Percentiles rank a stretch among this genome's conserved stretches.
Evolutionary conservation across 1,284 basidiomycete species (phyloP).

Genomic region (Schizophyllum commune): DNA sequence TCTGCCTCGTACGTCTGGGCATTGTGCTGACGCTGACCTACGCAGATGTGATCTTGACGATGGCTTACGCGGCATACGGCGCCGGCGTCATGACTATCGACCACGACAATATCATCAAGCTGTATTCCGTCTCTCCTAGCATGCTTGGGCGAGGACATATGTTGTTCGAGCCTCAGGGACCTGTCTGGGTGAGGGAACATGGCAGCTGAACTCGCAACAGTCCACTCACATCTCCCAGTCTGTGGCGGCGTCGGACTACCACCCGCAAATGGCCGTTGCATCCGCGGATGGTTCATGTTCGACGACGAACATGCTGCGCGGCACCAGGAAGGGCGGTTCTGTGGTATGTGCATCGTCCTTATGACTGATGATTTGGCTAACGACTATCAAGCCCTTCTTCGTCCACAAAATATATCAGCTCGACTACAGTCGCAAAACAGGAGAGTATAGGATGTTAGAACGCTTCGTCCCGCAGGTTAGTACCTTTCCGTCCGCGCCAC

Average conservation of each 20-base stretch:
- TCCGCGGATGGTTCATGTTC: slow-evolving; percentile 75
- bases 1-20: background rate
- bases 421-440: slow-evolving; percentile 70
- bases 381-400: slow-evolving; percentile 54
- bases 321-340: slow-evolving; percentile 58
- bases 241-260: slow-evolving; percentile 73
- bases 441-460: slow-evolving; percentile 80
- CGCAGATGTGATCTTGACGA: slow-evolving; percentile 61
- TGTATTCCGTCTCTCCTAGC: slow-evolving; percentile 59
- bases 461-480: slow-evolving; percentile 67
- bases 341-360: slow-evolving; percentile 40
- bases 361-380: background rate
- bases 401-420: slow-evolving; percentile 78
- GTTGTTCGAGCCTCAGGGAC: slow-evolving; percentile 65
- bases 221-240: slow-evolving; percentile 35
- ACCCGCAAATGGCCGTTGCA: slow-evolving; percentile 76
- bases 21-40: background rate
- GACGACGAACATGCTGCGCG: slow-evolving; percentile 64
- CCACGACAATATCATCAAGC: slow-evolving; percentile 71
- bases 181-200: slow-evolving; percentile 61
- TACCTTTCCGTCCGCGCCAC: background rate
- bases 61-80: slow-evolving; percentile 56
- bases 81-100: slow-evolving; percentile 68
- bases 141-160: slow-evolving; percentile 71
- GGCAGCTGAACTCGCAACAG: slow-evolving; percentile 1